Evolutionary conservation across 768 basidiomycete genomes (phyloP), one percentile per base, ranked within the genome.

Genomic region (Suillus weaverae): DNA sequence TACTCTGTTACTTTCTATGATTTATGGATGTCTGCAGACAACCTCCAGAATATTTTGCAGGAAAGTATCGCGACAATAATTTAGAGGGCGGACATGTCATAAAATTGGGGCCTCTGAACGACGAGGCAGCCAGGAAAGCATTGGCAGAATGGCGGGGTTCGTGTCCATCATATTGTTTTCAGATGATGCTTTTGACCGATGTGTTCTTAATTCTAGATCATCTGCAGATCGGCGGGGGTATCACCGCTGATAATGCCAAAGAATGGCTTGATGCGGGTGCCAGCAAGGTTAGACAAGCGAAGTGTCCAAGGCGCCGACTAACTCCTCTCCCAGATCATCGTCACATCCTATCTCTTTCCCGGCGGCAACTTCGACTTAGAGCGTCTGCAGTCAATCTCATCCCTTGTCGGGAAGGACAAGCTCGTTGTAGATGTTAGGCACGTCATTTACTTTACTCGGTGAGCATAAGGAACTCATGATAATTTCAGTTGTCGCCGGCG

Each of bases 341-440:
- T 99, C n/a, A 99, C 97, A 4, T 97, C 96, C 14, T 94, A 89
- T 77, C 87, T 99, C 50, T 99, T 99, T 67, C 96, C 97, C 0
- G 75, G 78, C n/a, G 89, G 81, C 3, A 87, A 83, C 67, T 97
- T 99, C 79, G 90, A 89, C 20, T 74, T 89, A 66, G 86, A 90
- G 51, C 81, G 92, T 57, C 79, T 99, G 35, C 78, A 85, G 69
- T 76, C 74, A 0, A 77, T 99, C 18, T 88, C 87, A 7, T 71
- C 78, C 22, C 75, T 78, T 13, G 86, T 95, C 5, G 93, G 94
- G 0, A 94, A 88, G 78, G 94, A 95, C n/a, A 84, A 78, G 44
- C 83, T 99, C 2, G 96, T 99, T 3, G 90, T 99, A 3, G 97
- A 99, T 74, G 90, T 99, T 30, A 97, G 95, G 97, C 93, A 68